These are phyloP conservation scores for Fusarium sacchari DNA, from an alignment of 2,329 filamentous ascomycete species.

Conservation along the genomic window DNA sequence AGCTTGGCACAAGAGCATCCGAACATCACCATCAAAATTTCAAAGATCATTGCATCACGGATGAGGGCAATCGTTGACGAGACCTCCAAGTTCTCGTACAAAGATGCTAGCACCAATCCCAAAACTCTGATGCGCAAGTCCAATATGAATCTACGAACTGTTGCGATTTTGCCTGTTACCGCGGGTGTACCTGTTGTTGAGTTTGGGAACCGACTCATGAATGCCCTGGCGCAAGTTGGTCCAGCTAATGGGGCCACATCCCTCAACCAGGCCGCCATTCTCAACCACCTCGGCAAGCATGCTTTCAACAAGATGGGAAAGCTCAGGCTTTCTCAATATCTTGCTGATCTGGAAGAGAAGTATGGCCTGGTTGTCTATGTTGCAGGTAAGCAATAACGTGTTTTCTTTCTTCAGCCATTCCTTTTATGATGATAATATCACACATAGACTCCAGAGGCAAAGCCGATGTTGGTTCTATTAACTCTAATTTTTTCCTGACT, in stretches of 20 bases:
- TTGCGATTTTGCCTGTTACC: slow-evolving; percentile 90
- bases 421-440: slow-evolving; percentile 62
- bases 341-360: slow-evolving; percentile 96
- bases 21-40: slow-evolving; percentile 98
- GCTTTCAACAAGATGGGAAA: slow-evolving; percentile 99
- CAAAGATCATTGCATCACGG: slow-evolving; percentile 95
- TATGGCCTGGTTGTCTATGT: slow-evolving; percentile 96
- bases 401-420: slow-evolving; percentile 2
- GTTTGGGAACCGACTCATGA: slow-evolving; percentile 89
- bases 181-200: slow-evolving; percentile 93
- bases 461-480: slow-evolving; percentile 64
- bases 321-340: slow-evolving; percentile 91
- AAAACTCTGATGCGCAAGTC: slow-evolving; percentile 74
- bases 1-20: slow-evolving; percentile 97
- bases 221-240: slow-evolving; percentile 88
- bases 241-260: slow-evolving; percentile 90
- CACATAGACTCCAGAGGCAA: slow-evolving; percentile 58
- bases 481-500: slow-evolving; percentile 77
- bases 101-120: slow-evolving; percentile 69
- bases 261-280: slow-evolving; percentile 90
- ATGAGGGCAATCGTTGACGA: slow-evolving; percentile 92
- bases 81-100: slow-evolving; percentile 72
- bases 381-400: slow-evolving; percentile 67
- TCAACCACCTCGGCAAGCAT: slow-evolving; percentile 94
- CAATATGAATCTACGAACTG: slow-evolving; percentile 90